Base-by-base conservation (phyloP, 2,329 filamentous ascomycete species). In the Fusarium cyanostomum region DNA sequence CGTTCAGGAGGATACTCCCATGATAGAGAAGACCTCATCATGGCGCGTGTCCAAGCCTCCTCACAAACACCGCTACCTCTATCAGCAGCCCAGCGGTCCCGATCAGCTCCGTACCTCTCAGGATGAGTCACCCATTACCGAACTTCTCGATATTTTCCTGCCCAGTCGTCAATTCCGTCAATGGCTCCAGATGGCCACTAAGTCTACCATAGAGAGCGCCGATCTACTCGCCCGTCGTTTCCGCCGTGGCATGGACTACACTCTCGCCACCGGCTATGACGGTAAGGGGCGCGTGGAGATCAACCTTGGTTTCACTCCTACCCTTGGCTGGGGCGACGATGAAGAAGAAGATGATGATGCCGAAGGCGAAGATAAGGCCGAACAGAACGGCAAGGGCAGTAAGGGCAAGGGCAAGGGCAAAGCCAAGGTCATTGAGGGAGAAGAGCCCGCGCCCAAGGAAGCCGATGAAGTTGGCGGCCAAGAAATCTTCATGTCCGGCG, bases 21-120 rank as follows among this genome's bases (percentile, higher is more conserved):
- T 84, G 55, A 87, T 90, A 57, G 86, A 89, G 70, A 81, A 81
- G 41, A 79, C 79, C 61, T 85, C 81, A 37, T 78, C 79, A 0
- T 95, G 92, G 91, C 86, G 84, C 59, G 90, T 96, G 8, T 92
- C 95, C 7, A 85, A 87, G 28, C 95, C 95, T 34, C 95, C 95
- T 1, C 94, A 99, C 79, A 99, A 99, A 80, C 93, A 97, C 73
- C 91, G 94, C 12, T 99, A 90, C 75, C 82, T 97, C 3, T 99
- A 95, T 77, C 85, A 92, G 58, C 88, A 92, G 67, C 80, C 78
- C 66, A 82, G 71, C 45, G 77, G 78, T 50, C 62, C 76, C 43
- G 62, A 76, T 55, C 68, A 78, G 46, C 66, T 75, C 46, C 75
- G 75, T 42, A 72, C 74, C 6, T 70, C 73, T 4, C 67, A 77